phyloP scores from a whole-genome alignment of 2,329 filamentous ascomycete species.

The Pseudogymnoascus sp. region DNA sequence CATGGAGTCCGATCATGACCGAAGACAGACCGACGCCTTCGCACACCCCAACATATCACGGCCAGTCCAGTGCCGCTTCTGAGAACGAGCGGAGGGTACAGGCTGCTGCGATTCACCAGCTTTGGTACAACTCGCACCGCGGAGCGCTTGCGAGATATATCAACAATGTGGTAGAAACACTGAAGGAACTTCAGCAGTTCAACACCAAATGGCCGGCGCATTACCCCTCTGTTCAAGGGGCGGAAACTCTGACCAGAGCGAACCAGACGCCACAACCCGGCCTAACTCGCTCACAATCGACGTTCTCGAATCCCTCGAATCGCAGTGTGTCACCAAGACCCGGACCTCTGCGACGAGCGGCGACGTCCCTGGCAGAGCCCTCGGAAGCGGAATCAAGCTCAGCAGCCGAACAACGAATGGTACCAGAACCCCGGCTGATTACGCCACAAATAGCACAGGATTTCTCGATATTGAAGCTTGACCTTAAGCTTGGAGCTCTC shows the following conservation, averaged over 20 bases:
- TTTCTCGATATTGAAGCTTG: slow-evolving; percentile 90
- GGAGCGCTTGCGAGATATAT: slow-evolving; percentile 82
- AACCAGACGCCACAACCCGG: slow-evolving; percentile 45
- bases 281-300: slow-evolving; percentile 55
- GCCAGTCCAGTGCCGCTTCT: slow-evolving; percentile 28
- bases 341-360: slow-evolving; percentile 53
- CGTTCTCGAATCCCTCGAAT: slow-evolving; percentile 27
- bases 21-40: slow-evolving; percentile 38
- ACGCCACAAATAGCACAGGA: slow-evolving; percentile 91
- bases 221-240: slow-evolving; percentile 75
- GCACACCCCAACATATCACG: slow-evolving; percentile 27
- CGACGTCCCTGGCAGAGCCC: slow-evolving; percentile 58
- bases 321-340: slow-evolving; percentile 32
- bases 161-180: slow-evolving; percentile 71
- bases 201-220: slow-evolving; percentile 90
- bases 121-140: slow-evolving; percentile 91
- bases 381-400: slow-evolving; percentile 61
- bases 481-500: slow-evolving; percentile 79
- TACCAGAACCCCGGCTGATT: slow-evolving; percentile 70
- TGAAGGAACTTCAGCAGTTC: slow-evolving; percentile 77
- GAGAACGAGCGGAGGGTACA: slow-evolving; percentile 60
- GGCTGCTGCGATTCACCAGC: slow-evolving; percentile 79
- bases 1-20: slow-evolving; percentile 38
- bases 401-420: slow-evolving; percentile 50
- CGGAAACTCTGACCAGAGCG: slow-evolving; percentile 36